phyloP scores from a whole-genome alignment of 257 asterid species.

The Dorcoceras hygrometricum region DNA sequence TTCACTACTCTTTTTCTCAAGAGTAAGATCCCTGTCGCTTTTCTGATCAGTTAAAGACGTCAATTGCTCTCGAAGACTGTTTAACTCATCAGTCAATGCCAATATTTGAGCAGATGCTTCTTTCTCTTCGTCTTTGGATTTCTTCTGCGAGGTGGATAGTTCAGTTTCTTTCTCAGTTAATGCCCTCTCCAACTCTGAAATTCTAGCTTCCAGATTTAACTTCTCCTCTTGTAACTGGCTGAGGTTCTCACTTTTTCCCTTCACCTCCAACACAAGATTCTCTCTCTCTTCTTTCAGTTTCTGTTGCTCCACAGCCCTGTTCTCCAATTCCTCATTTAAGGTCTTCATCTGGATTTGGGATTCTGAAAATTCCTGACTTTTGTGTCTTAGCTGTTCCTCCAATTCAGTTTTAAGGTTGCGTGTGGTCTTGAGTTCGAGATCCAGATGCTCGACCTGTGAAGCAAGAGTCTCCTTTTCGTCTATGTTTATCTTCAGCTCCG shows the following conservation, averaged over 20 bases:
- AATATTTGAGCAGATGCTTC: slow-evolving; percentile 37
- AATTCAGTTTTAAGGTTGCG: slow-evolving; percentile 36
- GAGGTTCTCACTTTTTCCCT: slow-evolving; percentile 39
- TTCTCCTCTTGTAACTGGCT: slow-evolving; percentile 34
- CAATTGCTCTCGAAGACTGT: slow-evolving; percentile 39
- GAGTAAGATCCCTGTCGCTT: slow-evolving; percentile 38
- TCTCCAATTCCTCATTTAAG: slow-evolving; percentile 45
- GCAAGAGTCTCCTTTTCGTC: slow-evolving; percentile 44
- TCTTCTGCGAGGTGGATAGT: slow-evolving; percentile 33
- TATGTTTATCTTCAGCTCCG: slow-evolving; percentile 30
- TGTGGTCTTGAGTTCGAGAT: slow-evolving; percentile 34
- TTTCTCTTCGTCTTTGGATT: slow-evolving; percentile 40
- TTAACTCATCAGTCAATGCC: slow-evolving; percentile 33
- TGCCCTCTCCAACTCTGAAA: slow-evolving; percentile 40
- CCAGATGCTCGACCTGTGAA: slow-evolving; percentile 35
- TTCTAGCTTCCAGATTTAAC: slow-evolving; percentile 25
- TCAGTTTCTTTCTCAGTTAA: slow-evolving; percentile 45
- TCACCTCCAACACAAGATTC: slow-evolving; percentile 26
- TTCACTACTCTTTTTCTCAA: slow-evolving; percentile 40
- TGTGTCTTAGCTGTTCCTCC: slow-evolving; percentile 48
- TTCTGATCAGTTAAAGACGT: slow-evolving; percentile 44
- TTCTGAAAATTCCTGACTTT: slow-evolving; percentile 42
- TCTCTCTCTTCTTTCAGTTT: slow-evolving; percentile 41
- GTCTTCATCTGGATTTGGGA: slow-evolving; percentile 31
- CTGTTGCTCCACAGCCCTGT: slow-evolving; percentile 30